These are phyloP conservation scores for Fusarium oxysporum DNA, from an alignment of 2,329 filamentous ascomycete species.

Conservation along the genomic window DNA sequence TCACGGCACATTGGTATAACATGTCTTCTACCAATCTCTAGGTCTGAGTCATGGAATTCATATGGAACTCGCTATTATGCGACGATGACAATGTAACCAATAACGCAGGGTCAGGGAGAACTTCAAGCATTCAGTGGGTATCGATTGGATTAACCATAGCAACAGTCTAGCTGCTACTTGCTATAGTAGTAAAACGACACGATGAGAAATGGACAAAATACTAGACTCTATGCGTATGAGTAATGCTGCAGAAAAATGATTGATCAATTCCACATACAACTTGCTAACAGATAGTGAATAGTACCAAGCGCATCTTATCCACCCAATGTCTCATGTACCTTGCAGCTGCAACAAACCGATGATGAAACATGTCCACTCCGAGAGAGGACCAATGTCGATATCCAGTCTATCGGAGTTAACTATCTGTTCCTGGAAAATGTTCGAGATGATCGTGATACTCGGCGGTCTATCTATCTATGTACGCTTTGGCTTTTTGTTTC, in stretches of 20 bases:
- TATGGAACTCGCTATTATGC: background rate
- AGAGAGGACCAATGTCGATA: constrained; percentile 17
- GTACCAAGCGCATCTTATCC: background rate
- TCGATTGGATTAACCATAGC: background rate
- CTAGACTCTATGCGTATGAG: background rate
- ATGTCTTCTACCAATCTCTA: background rate
- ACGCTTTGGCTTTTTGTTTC: constrained; percentile 13
- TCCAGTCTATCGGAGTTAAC: background rate
- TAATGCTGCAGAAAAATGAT: background rate
- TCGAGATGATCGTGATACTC: background rate
- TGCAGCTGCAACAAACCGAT: constrained; percentile 23
- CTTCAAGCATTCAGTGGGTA: background rate
- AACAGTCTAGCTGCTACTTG: background rate
- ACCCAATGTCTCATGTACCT: constrained; percentile 36
- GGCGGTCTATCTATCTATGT: background rate
- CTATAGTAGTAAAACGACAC: background rate
- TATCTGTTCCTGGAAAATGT: constrained; percentile 1
- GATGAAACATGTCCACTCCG: constrained; percentile 27
- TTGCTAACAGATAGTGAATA: background rate
- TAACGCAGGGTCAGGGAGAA: background rate
- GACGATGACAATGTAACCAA: background rate
- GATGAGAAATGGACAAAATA: background rate
- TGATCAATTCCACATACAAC: background rate
- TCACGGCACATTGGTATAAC: background rate
- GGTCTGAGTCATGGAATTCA: background rate